phyloP scores from a whole-genome alignment of 108 stramenopile species.

The Parietichytrium sp. region DNA sequence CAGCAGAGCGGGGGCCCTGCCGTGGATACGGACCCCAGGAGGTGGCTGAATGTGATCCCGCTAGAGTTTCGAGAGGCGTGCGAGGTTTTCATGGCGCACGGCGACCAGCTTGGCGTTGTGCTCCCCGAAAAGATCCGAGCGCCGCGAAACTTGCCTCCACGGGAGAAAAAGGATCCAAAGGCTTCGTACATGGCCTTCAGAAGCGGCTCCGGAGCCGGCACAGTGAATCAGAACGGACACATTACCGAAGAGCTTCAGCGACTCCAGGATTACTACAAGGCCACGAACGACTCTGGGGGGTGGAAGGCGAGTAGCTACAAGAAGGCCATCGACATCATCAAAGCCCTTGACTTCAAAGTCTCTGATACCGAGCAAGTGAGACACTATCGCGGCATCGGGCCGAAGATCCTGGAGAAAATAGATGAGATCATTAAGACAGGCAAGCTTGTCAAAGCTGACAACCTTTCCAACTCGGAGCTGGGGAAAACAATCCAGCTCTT shows the following conservation, averaged over 20 bases:
- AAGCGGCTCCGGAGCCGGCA: not conserved
- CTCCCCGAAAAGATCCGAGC: too few species aligned
- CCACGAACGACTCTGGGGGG: not conserved
- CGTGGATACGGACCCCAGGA: too few species aligned
- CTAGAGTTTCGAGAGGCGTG: too few species aligned
- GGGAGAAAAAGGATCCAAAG: too few species aligned
- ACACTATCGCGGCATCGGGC: not conserved
- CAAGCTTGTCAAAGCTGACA: not conserved
- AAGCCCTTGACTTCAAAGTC: not conserved
- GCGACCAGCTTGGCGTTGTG: too few species aligned
- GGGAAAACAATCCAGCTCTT: not conserved
- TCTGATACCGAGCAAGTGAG: not conserved
- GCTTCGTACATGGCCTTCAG: constrained; percentile 16
- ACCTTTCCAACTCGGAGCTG: not conserved
- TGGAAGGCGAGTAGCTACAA: not conserved
- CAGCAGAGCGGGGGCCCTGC: too few species aligned
- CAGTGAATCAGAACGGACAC: not conserved
- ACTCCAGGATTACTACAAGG: not conserved
- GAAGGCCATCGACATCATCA: not conserved
- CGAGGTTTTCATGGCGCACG: too few species aligned
- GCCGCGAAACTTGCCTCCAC: too few species aligned
- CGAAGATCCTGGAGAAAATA: not conserved
- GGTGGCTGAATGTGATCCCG: too few species aligned
- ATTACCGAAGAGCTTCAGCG: not conserved
- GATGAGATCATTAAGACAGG: not conserved